These are phyloP conservation scores for Lolium rigidum DNA, from an alignment of 176 grass and related monocot genomes.

Conservation along the genomic window DNA sequence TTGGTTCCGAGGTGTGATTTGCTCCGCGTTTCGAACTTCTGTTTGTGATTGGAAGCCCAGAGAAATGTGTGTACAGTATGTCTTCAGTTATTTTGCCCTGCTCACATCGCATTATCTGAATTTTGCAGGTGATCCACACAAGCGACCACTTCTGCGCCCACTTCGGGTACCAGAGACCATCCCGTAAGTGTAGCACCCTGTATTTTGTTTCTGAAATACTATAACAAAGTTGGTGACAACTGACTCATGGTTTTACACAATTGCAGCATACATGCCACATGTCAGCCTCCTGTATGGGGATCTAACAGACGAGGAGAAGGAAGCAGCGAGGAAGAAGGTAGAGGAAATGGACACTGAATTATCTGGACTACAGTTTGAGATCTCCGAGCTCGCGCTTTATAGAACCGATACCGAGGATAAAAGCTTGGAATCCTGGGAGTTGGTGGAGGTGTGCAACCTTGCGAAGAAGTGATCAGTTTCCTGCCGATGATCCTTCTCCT, in stretches of 20 bases:
- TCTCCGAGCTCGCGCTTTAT: constrained; percentile 73
- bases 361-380: constrained; percentile 63
- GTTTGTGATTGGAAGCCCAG: background rate
- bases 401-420: constrained; percentile 85
- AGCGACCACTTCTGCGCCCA: constrained; percentile 67
- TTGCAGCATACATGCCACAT: constrained; percentile 88
- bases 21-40: background rate
- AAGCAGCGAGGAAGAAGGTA: constrained; percentile 71
- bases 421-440: constrained; percentile 92
- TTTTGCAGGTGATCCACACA: constrained; percentile 63
- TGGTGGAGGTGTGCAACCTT: constrained; percentile 73
- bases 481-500: background rate
- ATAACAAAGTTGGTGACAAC: constrained; percentile 1
- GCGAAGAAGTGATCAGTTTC: constrained; percentile 54
- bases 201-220: constrained; percentile 11
- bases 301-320: constrained; percentile 81
- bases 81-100: constrained; percentile 10
- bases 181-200: constrained; percentile 50
- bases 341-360: constrained; percentile 81
- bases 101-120: background rate
- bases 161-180: constrained; percentile 69
- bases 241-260: background rate
- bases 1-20: constrained; percentile 10
- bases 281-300: constrained; percentile 82
- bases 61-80: background rate